Base-by-base conservation (phyloP, 129 eudicot genomes). In the Kitagawia praeruptora region DNA sequence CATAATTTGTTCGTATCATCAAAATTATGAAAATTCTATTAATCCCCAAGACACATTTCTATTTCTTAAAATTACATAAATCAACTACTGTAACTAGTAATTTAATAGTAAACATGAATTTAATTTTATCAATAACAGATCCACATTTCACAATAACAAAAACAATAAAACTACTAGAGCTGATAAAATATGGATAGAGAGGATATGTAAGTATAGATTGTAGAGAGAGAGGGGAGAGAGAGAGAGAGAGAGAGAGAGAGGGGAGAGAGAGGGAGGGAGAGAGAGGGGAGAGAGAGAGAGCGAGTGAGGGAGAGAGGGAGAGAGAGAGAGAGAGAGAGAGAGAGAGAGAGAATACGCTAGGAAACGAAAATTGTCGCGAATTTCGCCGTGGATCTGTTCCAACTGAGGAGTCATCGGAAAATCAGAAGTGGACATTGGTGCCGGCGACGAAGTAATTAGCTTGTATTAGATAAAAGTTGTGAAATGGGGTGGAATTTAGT, bases 361-460 rank as follows among this genome's bases (percentile, higher is more conserved):
- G 81, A 88, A 93, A 31, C 98, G 97, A 41, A 93, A 88, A 80
- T 86, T 91, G 84, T 93, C 98, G 46, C 92, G 96, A 80, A 93
- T 91, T 89, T 93, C 93, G 9, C 96, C 96, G 71, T 91, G 87
- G 91, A 93, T 93, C 98, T 93, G 98, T 86, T 93, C 97, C 96
- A 93, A 84, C 78, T 91, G 97, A 84, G 96, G 89, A 77, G 75
- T 93, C 97, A 91, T 88, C 61, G 81, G 93, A 84, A 92, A 87
- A 74, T 88, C 90, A 47, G 84, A 80, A 81, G 82, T 84, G 4
- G 93, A 86, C 93, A 90, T 86, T 79, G 15, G 25, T 6, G 70
- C 14, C 69, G 69, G 69, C 69, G 28, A 61, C 23, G 39, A 11
- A 27, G 71, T 64, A 63, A 25, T 11, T 10, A 8, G 6, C 7